Evolutionary conservation across 768 basidiomycete genomes (phyloP).

Genomic region (Udeniomyces megalosporus): DNA sequence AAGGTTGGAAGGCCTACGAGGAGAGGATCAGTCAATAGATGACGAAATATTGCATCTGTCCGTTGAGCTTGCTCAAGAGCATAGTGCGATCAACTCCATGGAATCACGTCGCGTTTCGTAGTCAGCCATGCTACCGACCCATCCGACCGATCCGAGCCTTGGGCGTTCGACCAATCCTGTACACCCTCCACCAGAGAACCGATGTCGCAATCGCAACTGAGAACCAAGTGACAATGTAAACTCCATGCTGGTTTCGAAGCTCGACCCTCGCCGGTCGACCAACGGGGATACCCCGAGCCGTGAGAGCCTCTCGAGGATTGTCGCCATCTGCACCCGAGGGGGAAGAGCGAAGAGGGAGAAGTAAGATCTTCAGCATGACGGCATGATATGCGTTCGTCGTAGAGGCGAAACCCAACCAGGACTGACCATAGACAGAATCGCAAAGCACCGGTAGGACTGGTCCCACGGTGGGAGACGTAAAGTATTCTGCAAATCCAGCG

Average conservation of each 20-base stretch:
- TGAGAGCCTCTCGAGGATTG: constrained; percentile 20
- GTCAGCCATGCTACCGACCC: no score
- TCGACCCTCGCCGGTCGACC: constrained; percentile 71
- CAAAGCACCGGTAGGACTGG: constrained; percentile 49
- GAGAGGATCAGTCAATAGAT: constrained; percentile 31
- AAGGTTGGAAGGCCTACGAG: constrained; percentile 84
- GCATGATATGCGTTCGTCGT: neutral
- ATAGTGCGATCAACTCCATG: no score
- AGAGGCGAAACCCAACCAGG: neutral
- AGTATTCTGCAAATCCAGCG: constrained; percentile 49
- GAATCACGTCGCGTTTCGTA: no score
- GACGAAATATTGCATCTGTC: neutral
- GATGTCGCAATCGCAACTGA: constrained; percentile 6
- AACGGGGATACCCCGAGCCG: constrained; percentile 57
- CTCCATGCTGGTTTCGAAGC: constrained; percentile 80
- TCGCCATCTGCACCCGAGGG: constrained; percentile 51
- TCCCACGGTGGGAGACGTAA: neutral
- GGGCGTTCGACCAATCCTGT: neutral
- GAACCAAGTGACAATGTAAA: constrained; percentile 93
- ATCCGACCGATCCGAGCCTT: no score
- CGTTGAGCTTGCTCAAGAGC: no score
- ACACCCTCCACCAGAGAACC: neutral
- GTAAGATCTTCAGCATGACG: no score
- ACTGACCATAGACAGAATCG: constrained; percentile 78
- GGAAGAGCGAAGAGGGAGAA: neutral